phyloP scores from a whole-genome alignment of 2,329 filamentous ascomycete species.

The Clonostachys rosea region DNA sequence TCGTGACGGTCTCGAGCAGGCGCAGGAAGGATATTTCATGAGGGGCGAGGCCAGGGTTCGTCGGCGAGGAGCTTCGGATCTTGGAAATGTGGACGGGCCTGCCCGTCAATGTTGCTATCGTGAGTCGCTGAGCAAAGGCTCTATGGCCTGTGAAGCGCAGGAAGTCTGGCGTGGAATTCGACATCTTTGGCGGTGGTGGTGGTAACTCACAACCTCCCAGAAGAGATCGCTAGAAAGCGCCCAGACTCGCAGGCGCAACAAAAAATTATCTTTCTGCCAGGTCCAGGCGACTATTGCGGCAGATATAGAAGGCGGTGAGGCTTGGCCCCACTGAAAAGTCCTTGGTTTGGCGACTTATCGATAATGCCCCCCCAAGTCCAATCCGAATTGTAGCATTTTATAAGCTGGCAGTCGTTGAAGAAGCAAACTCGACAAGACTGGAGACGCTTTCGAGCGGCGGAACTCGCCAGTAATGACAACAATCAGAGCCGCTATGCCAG shows the following conservation, averaged over 20 bases:
- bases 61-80: slow-evolving; percentile 83
- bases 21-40: slow-evolving; percentile 96
- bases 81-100: slow-evolving; percentile 86
- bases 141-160: slow-evolving; percentile 81
- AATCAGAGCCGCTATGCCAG: slow-evolving; percentile 17
- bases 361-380: slow-evolving; percentile 11
- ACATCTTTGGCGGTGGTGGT: slow-evolving; percentile 25
- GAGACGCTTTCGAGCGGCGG: no score
- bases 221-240: background rate
- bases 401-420: no score
- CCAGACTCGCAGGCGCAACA: background rate
- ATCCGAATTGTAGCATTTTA: no score
- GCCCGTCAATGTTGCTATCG: slow-evolving; percentile 88
- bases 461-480: no score
- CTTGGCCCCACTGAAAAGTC: background rate
- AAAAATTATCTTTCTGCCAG: slow-evolving; percentile 33
- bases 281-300: background rate
- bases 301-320: slow-evolving; percentile 21
- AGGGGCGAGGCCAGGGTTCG: slow-evolving; percentile 81
- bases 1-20: slow-evolving; percentile 89
- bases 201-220: slow-evolving; percentile 1
- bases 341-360: slow-evolving; percentile 17
- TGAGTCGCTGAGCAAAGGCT: slow-evolving; percentile 76
- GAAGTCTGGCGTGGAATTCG: slow-evolving; percentile 42
- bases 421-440: no score